Evolutionary conservation across 2,329 filamentous ascomycete genomes (phyloP).

Genomic region (Paradendryphiella salina): DNA sequence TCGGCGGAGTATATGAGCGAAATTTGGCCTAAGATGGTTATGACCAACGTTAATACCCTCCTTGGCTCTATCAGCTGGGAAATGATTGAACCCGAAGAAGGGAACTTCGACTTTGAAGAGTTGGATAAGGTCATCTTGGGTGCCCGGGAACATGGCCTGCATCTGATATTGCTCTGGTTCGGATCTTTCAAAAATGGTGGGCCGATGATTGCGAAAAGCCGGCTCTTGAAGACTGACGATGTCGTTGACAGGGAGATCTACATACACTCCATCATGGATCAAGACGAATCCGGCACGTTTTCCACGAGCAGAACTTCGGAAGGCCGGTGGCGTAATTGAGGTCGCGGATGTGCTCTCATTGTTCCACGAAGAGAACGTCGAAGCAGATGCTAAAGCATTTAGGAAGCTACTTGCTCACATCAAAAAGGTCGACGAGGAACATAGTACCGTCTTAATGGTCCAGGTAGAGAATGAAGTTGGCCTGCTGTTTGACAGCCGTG

Average conservation of each 20-base stretch:
- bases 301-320: conserved; percentile 28
- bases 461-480: conserved; percentile 63
- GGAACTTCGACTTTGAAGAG: conserved; percentile 49
- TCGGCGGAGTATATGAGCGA: conserved; percentile 52
- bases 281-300: conserved; percentile 43
- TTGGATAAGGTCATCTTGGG: conserved; percentile 48
- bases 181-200: conserved; percentile 54
- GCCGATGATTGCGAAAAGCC: not conserved
- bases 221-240: not conserved
- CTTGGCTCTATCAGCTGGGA: conserved; percentile 55
- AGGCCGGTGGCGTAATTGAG: conserved; percentile 25
- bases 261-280: conserved; percentile 36
- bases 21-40: conserved; percentile 50
- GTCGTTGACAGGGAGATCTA: conserved; percentile 10
- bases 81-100: conserved; percentile 52
- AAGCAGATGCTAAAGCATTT: conserved; percentile 50
- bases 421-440: conserved; percentile 50
- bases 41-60: conserved; percentile 52
- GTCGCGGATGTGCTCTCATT: conserved; percentile 30
- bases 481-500: conserved; percentile 54
- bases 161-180: conserved; percentile 53
- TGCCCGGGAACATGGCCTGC: conserved; percentile 46
- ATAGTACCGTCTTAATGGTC: conserved; percentile 59
- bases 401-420: conserved; percentile 46
- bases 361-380: conserved; percentile 43